Percentiles rank a stretch among this genome's conserved stretches.
phyloP scores from a whole-genome alignment of 768 basidiomycete genomes.

The Dioszegia hungarica region DNA sequence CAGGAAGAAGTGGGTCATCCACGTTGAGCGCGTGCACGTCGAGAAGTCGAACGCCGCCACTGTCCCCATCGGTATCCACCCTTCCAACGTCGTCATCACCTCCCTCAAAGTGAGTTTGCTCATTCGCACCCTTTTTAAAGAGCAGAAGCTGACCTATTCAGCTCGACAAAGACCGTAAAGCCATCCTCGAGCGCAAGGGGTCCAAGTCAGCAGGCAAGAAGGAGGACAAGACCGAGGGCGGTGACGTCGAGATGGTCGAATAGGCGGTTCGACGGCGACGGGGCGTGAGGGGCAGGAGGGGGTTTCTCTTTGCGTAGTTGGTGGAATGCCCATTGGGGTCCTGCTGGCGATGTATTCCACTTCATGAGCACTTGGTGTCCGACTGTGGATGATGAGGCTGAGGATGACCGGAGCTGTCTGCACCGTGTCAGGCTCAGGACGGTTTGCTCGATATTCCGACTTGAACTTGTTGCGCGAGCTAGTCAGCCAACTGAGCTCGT shows the following conservation, averaged over 20 bases:
- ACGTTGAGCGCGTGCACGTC: slow-evolving; percentile 94
- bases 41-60: slow-evolving; percentile 97
- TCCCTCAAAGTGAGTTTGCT: slow-evolving; percentile 73
- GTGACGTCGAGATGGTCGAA: slow-evolving; percentile 50
- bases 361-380: no score
- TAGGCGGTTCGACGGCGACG: slow-evolving; percentile 15
- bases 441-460: no score
- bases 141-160: slow-evolving; percentile 5
- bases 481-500: no score
- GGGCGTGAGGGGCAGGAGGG: neutral
- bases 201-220: slow-evolving; percentile 29
- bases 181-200: slow-evolving; percentile 49
- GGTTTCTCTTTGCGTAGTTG: neutral
- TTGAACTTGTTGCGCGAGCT: no score
- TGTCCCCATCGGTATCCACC: slow-evolving; percentile 89
- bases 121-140: slow-evolving; percentile 33
- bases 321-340: no score
- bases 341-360: no score
- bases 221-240: slow-evolving; percentile 32
- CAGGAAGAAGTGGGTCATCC: slow-evolving; percentile 98
- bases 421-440: no score
- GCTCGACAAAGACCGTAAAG: slow-evolving; percentile 50
- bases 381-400: no score
- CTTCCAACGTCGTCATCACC: slow-evolving; percentile 91
- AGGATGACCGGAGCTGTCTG: no score